A percentile compares a stretch with the other conserved stretches of the same genome.
phyloP scores from a whole-genome alignment of 1,284 basidiomycete genomes.

The Tilletia horrida region DNA sequence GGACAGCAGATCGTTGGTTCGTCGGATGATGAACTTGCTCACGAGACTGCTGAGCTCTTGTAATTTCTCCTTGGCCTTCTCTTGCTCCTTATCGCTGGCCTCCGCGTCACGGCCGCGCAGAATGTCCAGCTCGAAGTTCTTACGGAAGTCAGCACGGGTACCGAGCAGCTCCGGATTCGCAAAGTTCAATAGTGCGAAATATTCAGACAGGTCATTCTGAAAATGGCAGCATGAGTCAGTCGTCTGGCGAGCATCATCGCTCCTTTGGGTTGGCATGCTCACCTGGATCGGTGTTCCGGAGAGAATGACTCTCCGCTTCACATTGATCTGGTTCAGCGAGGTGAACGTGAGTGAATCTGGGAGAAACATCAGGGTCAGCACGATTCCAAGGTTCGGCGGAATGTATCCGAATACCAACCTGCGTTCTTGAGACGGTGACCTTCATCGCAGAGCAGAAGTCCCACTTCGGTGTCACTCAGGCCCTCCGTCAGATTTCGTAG shows the following conservation, averaged over 20 bases:
- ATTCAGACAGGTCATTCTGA: slow-evolving; percentile 93
- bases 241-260: too few relatives aligned
- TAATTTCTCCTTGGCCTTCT: slow-evolving; percentile 80
- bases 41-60: slow-evolving; percentile 88
- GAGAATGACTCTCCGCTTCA: slow-evolving; percentile 89
- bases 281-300: slow-evolving; percentile 95
- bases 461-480: slow-evolving; percentile 63
- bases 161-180: slow-evolving; percentile 96
- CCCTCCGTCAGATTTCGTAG: slow-evolving; percentile 60
- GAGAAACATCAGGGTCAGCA: not conserved
- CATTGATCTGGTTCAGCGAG: slow-evolving; percentile 77
- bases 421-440: slow-evolving; percentile 97
- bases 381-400: not conserved
- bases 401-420: slow-evolving; percentile 60
- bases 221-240: not conserved
- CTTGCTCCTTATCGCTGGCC: slow-evolving; percentile 78
- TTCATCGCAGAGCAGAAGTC: slow-evolving; percentile 90
- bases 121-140: slow-evolving; percentile 92
- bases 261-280: slow-evolving; percentile 19
- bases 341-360: slow-evolving; percentile 68
- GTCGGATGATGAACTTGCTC: slow-evolving; percentile 92
- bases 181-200: slow-evolving; percentile 92
- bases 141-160: slow-evolving; percentile 84
- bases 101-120: slow-evolving; percentile 88
- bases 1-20: slow-evolving; percentile 93